A percentile compares a stretch with the other conserved stretches of the same genome.
phyloP scores from a whole-genome alignment of 2,329 filamentous ascomycete species.

The Fusarium subtropicale region DNA sequence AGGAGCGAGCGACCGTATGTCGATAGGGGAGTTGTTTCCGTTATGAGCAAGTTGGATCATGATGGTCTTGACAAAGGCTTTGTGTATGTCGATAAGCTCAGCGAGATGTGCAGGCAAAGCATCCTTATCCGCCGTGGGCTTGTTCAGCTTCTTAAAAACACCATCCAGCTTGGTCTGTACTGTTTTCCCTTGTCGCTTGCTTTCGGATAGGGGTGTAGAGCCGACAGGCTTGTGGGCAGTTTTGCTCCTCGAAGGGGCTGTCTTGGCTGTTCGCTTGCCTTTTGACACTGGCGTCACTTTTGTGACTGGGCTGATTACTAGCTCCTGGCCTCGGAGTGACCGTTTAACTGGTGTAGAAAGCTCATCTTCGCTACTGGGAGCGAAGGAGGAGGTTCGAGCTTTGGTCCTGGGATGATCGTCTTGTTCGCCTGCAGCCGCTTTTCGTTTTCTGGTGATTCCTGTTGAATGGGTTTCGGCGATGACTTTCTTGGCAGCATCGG shows the following conservation, averaged over 20 bases:
- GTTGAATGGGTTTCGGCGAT: conserved; percentile 40
- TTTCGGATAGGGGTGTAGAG: conserved; percentile 50
- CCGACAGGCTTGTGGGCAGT: conserved; percentile 49
- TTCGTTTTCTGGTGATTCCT: conserved; percentile 53
- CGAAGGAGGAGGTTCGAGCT: conserved; percentile 49
- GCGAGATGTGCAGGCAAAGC: conserved; percentile 64
- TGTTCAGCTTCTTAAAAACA: conserved; percentile 53
- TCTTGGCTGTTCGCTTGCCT: conserved; percentile 50
- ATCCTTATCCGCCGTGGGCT: conserved; percentile 28
- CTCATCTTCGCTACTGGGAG: conserved; percentile 52
- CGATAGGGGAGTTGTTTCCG: conserved; percentile 70
- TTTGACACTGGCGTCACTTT: conserved; percentile 35
- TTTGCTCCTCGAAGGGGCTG: conserved; percentile 46
- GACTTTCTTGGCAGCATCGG: conserved; percentile 52
- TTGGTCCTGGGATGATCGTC: conserved; percentile 45
- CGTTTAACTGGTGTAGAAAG: conserved; percentile 43
- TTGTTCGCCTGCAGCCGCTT: conserved; percentile 47
- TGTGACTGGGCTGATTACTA: conserved; percentile 8
- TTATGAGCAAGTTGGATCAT: conserved; percentile 77
- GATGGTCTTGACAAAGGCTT: conserved; percentile 75
- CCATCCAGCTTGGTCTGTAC: conserved; percentile 56
- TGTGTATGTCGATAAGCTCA: conserved; percentile 73
- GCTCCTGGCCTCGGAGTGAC: conserved; percentile 47
- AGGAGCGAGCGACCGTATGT: conserved; percentile 70
- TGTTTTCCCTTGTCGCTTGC: conserved; percentile 46